phyloP scores from a whole-genome alignment of 2,329 filamentous ascomycete genomes.

The Emmonsia crescens region DNA sequence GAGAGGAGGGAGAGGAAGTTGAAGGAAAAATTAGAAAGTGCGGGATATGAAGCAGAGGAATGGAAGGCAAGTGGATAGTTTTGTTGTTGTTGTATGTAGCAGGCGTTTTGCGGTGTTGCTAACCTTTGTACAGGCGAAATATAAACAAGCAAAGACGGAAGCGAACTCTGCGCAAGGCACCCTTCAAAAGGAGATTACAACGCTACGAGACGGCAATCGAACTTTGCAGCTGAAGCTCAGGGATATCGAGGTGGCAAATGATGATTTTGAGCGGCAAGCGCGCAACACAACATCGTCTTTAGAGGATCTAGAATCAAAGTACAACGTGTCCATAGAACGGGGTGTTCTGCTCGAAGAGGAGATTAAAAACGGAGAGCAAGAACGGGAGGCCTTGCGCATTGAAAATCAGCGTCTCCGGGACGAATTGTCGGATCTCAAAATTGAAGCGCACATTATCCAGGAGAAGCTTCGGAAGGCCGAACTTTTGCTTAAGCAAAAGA shows the following conservation, averaged over 20 bases:
- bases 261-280: slow-evolving; percentile 94
- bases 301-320: slow-evolving; percentile 94
- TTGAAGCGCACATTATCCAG: slow-evolving; percentile 87
- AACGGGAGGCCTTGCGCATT: slow-evolving; percentile 79
- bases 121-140: slow-evolving; percentile 58
- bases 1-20: slow-evolving; percentile 83
- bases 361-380: slow-evolving; percentile 80
- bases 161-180: slow-evolving; percentile 71
- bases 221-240: slow-evolving; percentile 72
- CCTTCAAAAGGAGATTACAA: slow-evolving; percentile 93
- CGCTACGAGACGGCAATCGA: slow-evolving; percentile 71
- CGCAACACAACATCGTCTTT: slow-evolving; percentile 91
- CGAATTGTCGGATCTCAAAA: slow-evolving; percentile 83
- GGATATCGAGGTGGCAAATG: slow-evolving; percentile 95
- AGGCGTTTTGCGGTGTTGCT: background rate
- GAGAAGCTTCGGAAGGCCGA: slow-evolving; percentile 77
- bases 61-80: slow-evolving; percentile 66
- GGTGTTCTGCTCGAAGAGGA: slow-evolving; percentile 92
- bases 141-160: slow-evolving; percentile 87
- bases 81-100: background rate
- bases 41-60: slow-evolving; percentile 87
- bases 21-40: slow-evolving; percentile 73
- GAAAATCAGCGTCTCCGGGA: slow-evolving; percentile 82
- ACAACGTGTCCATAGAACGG: slow-evolving; percentile 86
- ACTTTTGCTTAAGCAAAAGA: slow-evolving; percentile 39